Base-by-base conservation (phyloP, 805 yeast genomes). In the Candida andamanensis region DNA sequence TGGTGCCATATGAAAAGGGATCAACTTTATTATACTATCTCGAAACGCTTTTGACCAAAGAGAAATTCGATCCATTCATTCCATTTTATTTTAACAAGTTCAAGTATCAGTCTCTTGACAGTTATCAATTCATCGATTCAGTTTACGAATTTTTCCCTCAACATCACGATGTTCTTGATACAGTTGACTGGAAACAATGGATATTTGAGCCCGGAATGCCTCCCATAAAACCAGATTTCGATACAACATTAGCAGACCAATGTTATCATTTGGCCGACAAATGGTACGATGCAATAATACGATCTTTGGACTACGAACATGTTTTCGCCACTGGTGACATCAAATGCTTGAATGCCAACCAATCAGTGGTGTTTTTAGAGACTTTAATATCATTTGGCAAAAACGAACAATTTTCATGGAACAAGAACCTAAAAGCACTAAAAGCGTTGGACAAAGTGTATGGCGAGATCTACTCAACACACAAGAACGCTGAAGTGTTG, bases 1-100 rank as follows among this genome's bases (percentile, higher is more conserved):
- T 83, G 1, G 94, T 87, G 28, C 95, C 95, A 3, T 87, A 87
- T 57, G 96, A 87, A 54, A 86, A 86, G 56, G 96, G 96, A 6
- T 82, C 80, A 47, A 85, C 81, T 44, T 69, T 87, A 48, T 65
- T 89, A 37, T 84, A 75, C 60, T 75, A 77, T 46, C 67, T 87
- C 30, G 97, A 89, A 58, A 71, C 67, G 29, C 52, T 66, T 22
- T 62, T 87, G 8, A 87, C 85, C 23, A 52, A 58, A 26, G 66
- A 65, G 15, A 70, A 56, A 12, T 87, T 85, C 53, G 94, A 85
- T 54, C 80, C 83, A 30, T 87, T 84, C 50, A 79, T 87, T 47
- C 84, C 81, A 36, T 72, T 70, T 54, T 87, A 87, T 61, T 87
- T 87, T 60, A 60, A 56, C 28, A 77, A 72, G 48, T 87, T 67